phyloP scores from a whole-genome alignment of 2,329 filamentous ascomycete species.

The Venturia asperata region DNA sequence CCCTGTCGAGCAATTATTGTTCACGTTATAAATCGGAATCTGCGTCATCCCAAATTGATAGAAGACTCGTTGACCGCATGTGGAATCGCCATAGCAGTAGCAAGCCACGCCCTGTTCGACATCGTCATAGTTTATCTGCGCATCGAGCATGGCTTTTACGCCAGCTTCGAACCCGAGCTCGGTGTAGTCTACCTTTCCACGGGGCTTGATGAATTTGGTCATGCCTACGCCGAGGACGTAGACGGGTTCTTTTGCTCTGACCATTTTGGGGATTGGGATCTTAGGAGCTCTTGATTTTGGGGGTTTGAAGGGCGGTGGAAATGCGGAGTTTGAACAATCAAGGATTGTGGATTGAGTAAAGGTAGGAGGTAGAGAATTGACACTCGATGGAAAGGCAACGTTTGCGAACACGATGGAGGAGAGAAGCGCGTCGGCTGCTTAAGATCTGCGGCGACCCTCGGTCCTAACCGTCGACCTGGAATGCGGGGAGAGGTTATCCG shows the following conservation, averaged over 20 bases:
- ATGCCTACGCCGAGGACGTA: slow-evolving; percentile 97
- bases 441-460: slow-evolving; percentile 1
- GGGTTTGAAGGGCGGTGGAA: too few relatives aligned
- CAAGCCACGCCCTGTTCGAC: slow-evolving; percentile 94
- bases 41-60: slow-evolving; percentile 98
- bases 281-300: background rate
- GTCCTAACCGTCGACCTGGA: background rate
- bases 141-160: slow-evolving; percentile 74
- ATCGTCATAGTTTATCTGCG: slow-evolving; percentile 92
- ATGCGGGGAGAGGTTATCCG: slow-evolving; percentile 10
- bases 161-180: slow-evolving; percentile 91
- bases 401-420: background rate
- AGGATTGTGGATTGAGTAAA: background rate
- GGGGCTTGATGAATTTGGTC: slow-evolving; percentile 98
- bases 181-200: slow-evolving; percentile 88
- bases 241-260: slow-evolving; percentile 46
- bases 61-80: slow-evolving; percentile 92
- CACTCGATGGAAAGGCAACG: background rate
- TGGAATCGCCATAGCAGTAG: slow-evolving; percentile 95
- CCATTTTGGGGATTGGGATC: slow-evolving; percentile 35
- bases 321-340: background rate
- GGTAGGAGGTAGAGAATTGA: background rate
- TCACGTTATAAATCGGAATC: slow-evolving; percentile 96
- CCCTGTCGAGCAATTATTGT: slow-evolving; percentile 98
- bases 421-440: background rate